Evolutionary conservation across 108 stramenopile genomes (phyloP).

Genomic region (Skeletonema tropicum): DNA sequence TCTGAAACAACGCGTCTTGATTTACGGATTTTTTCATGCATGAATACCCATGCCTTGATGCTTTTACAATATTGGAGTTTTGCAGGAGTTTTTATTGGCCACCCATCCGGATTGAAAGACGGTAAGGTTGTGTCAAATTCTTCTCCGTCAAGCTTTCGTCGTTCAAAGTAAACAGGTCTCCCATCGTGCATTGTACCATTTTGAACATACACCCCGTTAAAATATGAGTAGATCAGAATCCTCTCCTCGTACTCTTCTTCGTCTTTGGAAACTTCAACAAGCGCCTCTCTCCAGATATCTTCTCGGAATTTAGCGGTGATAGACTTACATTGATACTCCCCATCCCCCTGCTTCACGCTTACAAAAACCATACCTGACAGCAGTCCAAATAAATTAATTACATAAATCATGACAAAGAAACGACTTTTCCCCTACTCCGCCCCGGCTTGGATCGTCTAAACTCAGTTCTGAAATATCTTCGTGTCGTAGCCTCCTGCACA

Average conservation of each 20-base stretch:
- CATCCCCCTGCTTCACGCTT: background rate
- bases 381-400: background rate
- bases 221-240: background rate
- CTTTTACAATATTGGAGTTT: background rate
- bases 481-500: background rate
- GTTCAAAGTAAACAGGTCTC: background rate
- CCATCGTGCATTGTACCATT: background rate
- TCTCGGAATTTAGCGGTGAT: background rate
- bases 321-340: conserved; percentile 7
- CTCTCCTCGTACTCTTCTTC: background rate
- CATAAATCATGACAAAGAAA: background rate
- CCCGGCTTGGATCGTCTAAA: background rate
- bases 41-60: conserved; percentile 4
- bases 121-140: background rate
- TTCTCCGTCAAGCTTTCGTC: background rate
- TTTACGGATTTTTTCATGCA: background rate
- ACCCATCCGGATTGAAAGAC: background rate
- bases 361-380: conserved; percentile 2
- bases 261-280: background rate
- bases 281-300: background rate
- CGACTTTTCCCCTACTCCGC: background rate
- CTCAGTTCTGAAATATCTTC: background rate
- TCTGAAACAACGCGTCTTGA: background rate
- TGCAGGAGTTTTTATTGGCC: background rate
- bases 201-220: conserved; percentile 3